A percentile compares a stretch with the other conserved stretches of the same genome.
phyloP scores from a whole-genome alignment of 2,329 filamentous ascomycete species.

The Plenodomus lindquistii region DNA sequence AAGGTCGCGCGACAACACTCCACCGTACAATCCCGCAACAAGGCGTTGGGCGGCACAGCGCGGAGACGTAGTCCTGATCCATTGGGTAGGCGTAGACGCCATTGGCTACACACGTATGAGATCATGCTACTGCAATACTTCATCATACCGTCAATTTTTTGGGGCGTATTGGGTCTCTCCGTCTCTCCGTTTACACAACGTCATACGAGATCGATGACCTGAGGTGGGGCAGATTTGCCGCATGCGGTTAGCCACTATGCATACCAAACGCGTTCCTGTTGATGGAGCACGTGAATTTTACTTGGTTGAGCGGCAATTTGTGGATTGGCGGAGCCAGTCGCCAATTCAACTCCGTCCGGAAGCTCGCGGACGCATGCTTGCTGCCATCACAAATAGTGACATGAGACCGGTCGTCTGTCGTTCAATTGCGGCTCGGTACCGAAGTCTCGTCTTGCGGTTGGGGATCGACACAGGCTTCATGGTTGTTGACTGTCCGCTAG shows the following conservation, averaged over 20 bases:
- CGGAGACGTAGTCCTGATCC: slow-evolving; percentile 17
- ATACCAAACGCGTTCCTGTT: slow-evolving; percentile 4
- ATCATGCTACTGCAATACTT: slow-evolving; percentile 10
- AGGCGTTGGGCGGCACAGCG: slow-evolving; percentile 4
- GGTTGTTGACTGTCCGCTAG: background rate
- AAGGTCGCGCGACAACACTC: slow-evolving; percentile 4
- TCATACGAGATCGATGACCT: slow-evolving; percentile 12
- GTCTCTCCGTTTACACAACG: slow-evolving; percentile 6
- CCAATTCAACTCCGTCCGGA: background rate
- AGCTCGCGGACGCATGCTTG: background rate
- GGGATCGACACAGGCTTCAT: background rate
- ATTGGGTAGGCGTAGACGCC: slow-evolving; percentile 11
- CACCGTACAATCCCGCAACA: slow-evolving; percentile 6
- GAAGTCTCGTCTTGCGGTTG: background rate
- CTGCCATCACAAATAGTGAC: background rate
- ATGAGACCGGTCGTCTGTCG: background rate
- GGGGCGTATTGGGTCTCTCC: slow-evolving; percentile 19
- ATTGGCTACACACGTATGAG: slow-evolving; percentile 14
- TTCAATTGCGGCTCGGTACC: no score
- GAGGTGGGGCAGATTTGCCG: slow-evolving; percentile 9
- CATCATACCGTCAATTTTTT: slow-evolving; percentile 25
- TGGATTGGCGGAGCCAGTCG: background rate
- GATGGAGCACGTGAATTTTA: background rate
- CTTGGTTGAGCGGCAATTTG: background rate
- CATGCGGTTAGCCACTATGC: slow-evolving; percentile 8